Conservation (phyloP, 495 filamentous ascomycete genomes). For the Podospora australis region DNA sequence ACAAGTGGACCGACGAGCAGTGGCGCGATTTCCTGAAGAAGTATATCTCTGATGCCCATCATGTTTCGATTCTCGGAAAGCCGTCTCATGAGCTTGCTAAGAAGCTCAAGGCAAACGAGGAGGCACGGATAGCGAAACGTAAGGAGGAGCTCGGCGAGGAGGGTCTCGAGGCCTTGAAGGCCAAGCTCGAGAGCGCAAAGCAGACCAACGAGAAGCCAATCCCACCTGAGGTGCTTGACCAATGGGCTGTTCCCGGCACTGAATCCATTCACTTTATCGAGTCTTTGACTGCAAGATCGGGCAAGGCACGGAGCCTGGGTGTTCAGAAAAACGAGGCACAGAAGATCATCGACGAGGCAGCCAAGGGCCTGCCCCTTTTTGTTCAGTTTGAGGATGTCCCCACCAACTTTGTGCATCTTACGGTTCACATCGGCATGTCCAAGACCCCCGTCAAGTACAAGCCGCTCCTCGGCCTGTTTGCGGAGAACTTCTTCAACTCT, state of each 20-base stretch:
- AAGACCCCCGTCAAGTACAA: conserved; percentile 65
- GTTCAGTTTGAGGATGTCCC: conserved; percentile 94
- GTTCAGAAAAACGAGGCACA: conserved; percentile 63
- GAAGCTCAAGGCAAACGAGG: conserved; percentile 66
- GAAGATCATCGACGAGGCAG: conserved; percentile 64
- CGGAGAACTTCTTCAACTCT: conserved; percentile 89
- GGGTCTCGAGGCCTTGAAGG: conserved; percentile 58
- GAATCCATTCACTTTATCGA: conserved; percentile 92
- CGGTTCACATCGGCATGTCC: conserved; percentile 68
- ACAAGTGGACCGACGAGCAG: conserved; percentile 70
- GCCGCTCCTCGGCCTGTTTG: conserved; percentile 77
- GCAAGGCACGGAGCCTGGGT: conserved; percentile 66
- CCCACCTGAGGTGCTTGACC: conserved; percentile 65
- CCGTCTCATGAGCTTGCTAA: conserved; percentile 66
- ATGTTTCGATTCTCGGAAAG: conserved; percentile 82
- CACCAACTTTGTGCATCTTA: conserved; percentile 82
- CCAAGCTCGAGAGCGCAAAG: conserved; percentile 73
- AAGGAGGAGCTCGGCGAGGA: conserved; percentile 45
- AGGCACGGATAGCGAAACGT: conserved; percentile 48
- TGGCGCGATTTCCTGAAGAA: conserved; percentile 77
- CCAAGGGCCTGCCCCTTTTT: conserved; percentile 63
- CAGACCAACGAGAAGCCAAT: conserved; percentile 76
- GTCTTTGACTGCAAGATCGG: conserved; percentile 78
- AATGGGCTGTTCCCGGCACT: conserved; percentile 73
- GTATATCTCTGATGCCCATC: conserved; percentile 80